These are phyloP conservation scores for Beauveria brongniartii DNA, from an alignment of 2,329 filamentous ascomycete genomes.

Conservation along the genomic window DNA sequence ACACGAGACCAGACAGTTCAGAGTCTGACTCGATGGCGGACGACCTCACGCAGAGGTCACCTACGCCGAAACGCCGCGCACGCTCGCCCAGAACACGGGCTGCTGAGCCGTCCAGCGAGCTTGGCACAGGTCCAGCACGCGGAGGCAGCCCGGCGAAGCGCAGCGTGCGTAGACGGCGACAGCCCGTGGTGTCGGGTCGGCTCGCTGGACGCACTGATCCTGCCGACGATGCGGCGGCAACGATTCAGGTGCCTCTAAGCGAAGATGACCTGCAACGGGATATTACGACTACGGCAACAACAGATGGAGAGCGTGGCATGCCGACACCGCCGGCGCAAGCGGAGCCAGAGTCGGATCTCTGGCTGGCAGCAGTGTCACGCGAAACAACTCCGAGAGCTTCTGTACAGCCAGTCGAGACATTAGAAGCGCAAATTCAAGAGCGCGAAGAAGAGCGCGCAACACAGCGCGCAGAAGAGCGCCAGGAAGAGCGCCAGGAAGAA, in stretches of 20 bases:
- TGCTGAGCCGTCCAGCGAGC: slow-evolving; percentile 21
- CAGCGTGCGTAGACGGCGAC: slow-evolving; percentile 16
- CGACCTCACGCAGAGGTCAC: background rate
- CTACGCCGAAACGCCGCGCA: slow-evolving; percentile 12
- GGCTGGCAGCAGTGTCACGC: slow-evolving; percentile 35
- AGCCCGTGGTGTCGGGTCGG: slow-evolving; percentile 20
- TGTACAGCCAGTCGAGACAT: slow-evolving; percentile 13
- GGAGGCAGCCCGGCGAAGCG: slow-evolving; percentile 13
- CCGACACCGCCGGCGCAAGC: slow-evolving; percentile 15
- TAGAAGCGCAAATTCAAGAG: background rate
- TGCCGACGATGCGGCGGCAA: slow-evolving; percentile 11
- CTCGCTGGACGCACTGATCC: slow-evolving; percentile 19
- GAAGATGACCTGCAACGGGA: slow-evolving; percentile 25
- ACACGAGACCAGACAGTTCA: slow-evolving; percentile 19
- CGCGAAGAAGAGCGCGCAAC: background rate
- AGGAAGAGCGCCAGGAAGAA: background rate
- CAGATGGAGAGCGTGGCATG: background rate
- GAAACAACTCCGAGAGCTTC: slow-evolving; percentile 27
- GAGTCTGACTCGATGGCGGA: slow-evolving; percentile 7
- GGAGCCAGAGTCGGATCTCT: slow-evolving; percentile 36
- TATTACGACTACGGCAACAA: slow-evolving; percentile 15
- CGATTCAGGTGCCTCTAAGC: slow-evolving; percentile 15
- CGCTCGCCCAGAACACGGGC: slow-evolving; percentile 12
- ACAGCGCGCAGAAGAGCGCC: background rate
- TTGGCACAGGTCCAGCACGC: slow-evolving; percentile 14